Evolutionary conservation across 2,329 filamentous ascomycete species (phyloP).

Genomic region (Fusarium xyrophilum): DNA sequence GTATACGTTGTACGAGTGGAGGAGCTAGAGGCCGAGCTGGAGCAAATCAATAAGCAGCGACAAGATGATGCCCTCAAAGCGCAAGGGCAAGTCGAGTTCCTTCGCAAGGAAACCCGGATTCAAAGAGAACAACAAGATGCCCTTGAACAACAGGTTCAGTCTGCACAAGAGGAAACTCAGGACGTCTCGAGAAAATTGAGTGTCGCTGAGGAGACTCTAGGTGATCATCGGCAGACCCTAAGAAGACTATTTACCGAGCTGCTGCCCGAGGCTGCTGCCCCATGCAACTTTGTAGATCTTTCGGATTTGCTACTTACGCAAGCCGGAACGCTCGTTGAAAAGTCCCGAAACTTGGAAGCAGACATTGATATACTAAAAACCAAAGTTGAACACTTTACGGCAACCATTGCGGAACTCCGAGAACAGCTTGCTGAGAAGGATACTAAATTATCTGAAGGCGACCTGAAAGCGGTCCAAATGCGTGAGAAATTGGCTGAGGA

Average conservation of each 20-base stretch:
- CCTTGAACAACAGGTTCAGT: conserved; percentile 65
- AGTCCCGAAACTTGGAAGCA: conserved; percentile 65
- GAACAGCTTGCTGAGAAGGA: conserved; percentile 62
- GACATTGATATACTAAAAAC: conserved; percentile 66
- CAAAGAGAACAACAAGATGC: conserved; percentile 66
- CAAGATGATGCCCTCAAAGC: conserved; percentile 64
- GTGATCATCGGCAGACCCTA: conserved; percentile 61
- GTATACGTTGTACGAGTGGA: conserved; percentile 72
- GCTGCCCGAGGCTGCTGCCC: conserved; percentile 58
- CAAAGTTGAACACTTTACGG: conserved; percentile 67
- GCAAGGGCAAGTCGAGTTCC: conserved; percentile 68
- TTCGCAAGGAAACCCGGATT: conserved; percentile 65
- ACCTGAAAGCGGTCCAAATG: conserved; percentile 59
- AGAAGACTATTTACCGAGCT: conserved; percentile 66
- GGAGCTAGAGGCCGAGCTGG: conserved; percentile 73
- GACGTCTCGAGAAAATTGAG: conserved; percentile 59
- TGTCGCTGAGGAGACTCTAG: conserved; percentile 58
- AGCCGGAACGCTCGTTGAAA: conserved; percentile 65
- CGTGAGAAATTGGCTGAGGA: conserved; percentile 62
- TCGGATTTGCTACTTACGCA: conserved; percentile 65
- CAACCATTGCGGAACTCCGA: conserved; percentile 62
- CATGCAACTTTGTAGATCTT: conserved; percentile 64
- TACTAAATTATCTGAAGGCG: conserved; percentile 59
- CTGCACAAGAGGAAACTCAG: conserved; percentile 61
- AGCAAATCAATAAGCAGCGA: conserved; percentile 64